Conservation (phyloP, 208 protist species). For the Trypanosoma theileri region DNA sequence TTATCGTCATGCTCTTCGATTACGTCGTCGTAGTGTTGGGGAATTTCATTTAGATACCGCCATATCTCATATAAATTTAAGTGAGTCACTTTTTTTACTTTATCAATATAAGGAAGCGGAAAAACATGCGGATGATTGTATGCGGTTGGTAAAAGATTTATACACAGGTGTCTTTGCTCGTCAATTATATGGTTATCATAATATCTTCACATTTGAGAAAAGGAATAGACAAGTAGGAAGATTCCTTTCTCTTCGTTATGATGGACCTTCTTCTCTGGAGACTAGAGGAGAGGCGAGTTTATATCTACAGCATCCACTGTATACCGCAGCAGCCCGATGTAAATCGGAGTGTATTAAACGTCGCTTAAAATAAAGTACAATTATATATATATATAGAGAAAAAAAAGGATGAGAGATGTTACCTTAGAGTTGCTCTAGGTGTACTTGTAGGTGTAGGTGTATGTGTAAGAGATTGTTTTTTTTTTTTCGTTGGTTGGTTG, state of each 20-base stretch:
- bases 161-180: slow-evolving; percentile 3
- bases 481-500: too few species aligned
- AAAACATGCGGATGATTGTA: slow-evolving; percentile 6
- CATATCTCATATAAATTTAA: slow-evolving; percentile 2
- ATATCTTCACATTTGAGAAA: neutral
- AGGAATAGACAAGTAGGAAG: too few species aligned
- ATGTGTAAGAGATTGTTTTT: too few species aligned
- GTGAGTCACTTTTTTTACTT: neutral
- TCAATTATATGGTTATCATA: neutral
- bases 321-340: neutral
- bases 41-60: slow-evolving; percentile 6
- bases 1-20: slow-evolving; percentile 1
- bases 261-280: neutral
- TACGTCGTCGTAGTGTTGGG: neutral
- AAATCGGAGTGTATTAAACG: slow-evolving; percentile 8
- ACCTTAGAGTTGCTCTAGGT: too few species aligned
- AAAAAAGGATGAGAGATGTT: too few species aligned
- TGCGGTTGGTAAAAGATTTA: neutral
- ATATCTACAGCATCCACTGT: slow-evolving; percentile 13
- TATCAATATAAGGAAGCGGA: slow-evolving; percentile 1
- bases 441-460: too few species aligned
- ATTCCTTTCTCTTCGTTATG: neutral
- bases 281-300: neutral
- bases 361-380: neutral
- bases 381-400: too few species aligned